Evolutionary conservation across 2,329 filamentous ascomycete genomes (phyloP).

Genomic region (Cladobotryum mycophilum): DNA sequence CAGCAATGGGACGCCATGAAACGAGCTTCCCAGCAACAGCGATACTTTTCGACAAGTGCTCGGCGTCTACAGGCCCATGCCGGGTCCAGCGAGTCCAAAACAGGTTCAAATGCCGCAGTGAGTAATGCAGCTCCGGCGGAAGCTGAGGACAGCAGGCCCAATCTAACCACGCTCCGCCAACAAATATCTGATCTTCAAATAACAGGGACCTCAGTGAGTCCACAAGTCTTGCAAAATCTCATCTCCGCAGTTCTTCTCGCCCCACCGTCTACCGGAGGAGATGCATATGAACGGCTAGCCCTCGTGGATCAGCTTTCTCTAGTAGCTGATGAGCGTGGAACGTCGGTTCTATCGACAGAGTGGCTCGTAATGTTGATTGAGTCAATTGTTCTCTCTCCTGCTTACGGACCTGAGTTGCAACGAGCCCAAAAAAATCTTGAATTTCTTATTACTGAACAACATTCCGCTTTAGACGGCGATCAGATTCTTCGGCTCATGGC

Average conservation of each 20-base stretch:
- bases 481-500: conserved; percentile 37
- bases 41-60: conserved; percentile 29
- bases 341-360: conserved; percentile 37
- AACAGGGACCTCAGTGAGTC: conserved; percentile 29
- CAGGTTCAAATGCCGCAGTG: background rate
- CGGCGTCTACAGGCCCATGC: conserved; percentile 16
- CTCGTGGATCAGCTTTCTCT: conserved; percentile 39
- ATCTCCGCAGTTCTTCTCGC: conserved; percentile 33
- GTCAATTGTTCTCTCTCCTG: conserved; percentile 27
- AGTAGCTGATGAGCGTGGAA: conserved; percentile 40
- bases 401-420: conserved; percentile 27
- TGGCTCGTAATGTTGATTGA: conserved; percentile 45
- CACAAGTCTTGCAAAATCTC: conserved; percentile 30
- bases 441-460: conserved; percentile 33
- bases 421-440: conserved; percentile 40
- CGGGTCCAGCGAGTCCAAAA: conserved; percentile 1
- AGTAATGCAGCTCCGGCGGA: conserved; percentile 4
- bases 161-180: conserved; percentile 19
- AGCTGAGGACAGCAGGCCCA: background rate
- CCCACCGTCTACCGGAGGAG: conserved; percentile 14
- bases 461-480: conserved; percentile 33
- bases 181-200: conserved; percentile 35
- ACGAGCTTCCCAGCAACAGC: conserved; percentile 28
- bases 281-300: conserved; percentile 25
- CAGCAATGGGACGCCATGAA: conserved; percentile 31